A percentile compares a stretch with the other conserved stretches of the same genome.
Conservation (phyloP, 1,284 basidiomycete species). For the Amylostereum areolatum region DNA sequence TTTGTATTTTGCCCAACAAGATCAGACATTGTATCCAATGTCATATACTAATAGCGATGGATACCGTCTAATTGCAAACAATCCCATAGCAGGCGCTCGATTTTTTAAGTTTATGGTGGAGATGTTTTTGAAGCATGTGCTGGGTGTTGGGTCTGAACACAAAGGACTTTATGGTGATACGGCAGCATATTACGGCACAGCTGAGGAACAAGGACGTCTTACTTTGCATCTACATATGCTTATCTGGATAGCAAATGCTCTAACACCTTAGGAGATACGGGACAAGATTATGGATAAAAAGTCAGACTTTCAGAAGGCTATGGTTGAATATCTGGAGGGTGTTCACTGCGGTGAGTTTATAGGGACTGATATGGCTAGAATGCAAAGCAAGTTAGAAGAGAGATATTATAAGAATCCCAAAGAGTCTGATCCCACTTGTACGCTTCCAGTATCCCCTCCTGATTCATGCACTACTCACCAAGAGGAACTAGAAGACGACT, state of each 20-base stretch:
- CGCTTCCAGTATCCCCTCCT: too few relatives aligned
- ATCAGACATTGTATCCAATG: background rate
- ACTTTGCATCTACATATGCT: background rate
- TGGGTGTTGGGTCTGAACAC: background rate
- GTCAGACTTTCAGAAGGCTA: conserved; percentile 10
- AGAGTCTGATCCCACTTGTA: too few relatives aligned
- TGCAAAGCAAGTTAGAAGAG: too few relatives aligned
- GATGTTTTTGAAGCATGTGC: background rate
- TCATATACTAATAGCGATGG: background rate
- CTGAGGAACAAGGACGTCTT: background rate
- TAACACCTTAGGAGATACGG: background rate
- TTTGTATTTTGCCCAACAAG: background rate
- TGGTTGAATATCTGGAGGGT: conserved; percentile 14
- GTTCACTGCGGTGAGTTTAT: conserved; percentile 1
- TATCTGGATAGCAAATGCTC: background rate
- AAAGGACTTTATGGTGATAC: background rate
- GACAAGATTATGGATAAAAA: conserved; percentile 2
- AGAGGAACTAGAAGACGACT: too few relatives aligned
- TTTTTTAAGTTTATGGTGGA: background rate
- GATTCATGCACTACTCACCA: too few relatives aligned
- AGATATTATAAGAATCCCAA: too few relatives aligned
- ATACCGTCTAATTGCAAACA: background rate
- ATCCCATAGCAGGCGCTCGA: background rate
- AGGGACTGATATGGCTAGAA: too few relatives aligned
- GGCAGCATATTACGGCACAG: background rate